Percentiles rank a stretch among this genome's conserved stretches.
phyloP scores from a whole-genome alignment of 1,284 basidiomycete genomes.

The Mycena citricolor region DNA sequence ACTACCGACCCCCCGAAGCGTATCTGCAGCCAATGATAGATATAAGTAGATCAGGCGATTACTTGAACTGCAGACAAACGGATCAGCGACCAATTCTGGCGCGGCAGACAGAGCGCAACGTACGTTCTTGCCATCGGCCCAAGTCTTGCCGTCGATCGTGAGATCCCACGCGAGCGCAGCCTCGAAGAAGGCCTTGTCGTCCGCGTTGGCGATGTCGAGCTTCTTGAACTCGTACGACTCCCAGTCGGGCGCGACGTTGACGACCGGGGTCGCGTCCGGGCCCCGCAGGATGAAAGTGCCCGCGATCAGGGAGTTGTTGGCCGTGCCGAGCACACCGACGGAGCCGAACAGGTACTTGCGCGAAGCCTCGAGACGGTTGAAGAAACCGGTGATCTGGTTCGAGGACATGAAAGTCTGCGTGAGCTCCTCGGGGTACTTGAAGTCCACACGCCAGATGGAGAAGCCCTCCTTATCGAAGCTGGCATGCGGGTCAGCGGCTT shows the following conservation, averaged over 20 bases:
- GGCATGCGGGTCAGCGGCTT: constrained; percentile 20
- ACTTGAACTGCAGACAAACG: constrained; percentile 3
- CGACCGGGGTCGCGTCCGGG: constrained; percentile 63
- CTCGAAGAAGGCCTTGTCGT: constrained; percentile 88
- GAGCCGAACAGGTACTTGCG: constrained; percentile 96
- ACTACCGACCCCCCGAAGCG: too few species aligned
- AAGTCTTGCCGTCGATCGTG: constrained; percentile 80
- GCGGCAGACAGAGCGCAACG: constrained; percentile 34
- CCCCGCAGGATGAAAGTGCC: constrained; percentile 87
- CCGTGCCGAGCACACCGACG: constrained; percentile 83
- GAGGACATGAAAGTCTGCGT: constrained; percentile 92
- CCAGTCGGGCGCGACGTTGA: constrained; percentile 88
- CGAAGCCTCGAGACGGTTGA: constrained; percentile 93
- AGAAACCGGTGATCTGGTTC: constrained; percentile 91
- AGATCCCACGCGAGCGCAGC: constrained; percentile 89
- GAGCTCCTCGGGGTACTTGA: constrained; percentile 97
- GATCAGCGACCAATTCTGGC: neutral
- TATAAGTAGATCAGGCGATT: constrained; percentile 1
- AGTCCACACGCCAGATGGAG: constrained; percentile 91
- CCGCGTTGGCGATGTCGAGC: constrained; percentile 65
- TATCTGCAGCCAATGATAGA: too few species aligned
- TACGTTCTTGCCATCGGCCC: constrained; percentile 86
- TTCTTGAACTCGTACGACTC: constrained; percentile 86
- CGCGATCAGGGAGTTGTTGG: constrained; percentile 70
- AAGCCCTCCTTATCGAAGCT: constrained; percentile 91